Evolutionary conservation across 2,329 filamentous ascomycete species (phyloP).

Genomic region (Aureobasidium sp.): DNA sequence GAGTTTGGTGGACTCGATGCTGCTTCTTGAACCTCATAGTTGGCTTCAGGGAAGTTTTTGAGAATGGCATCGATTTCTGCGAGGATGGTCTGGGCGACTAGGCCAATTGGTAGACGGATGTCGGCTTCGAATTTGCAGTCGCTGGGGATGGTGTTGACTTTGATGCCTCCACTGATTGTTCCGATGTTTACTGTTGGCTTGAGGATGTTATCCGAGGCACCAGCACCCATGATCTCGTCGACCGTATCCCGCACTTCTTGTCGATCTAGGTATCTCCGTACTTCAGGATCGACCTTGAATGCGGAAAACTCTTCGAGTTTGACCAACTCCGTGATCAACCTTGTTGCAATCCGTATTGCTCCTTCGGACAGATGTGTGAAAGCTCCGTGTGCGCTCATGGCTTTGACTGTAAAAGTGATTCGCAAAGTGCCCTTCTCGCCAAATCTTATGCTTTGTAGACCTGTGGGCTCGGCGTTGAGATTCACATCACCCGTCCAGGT

Average conservation of each 20-base stretch:
- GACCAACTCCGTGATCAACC: conserved; percentile 25
- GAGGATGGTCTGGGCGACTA: conserved; percentile 24
- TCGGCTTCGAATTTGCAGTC: conserved; percentile 32
- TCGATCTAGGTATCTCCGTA: conserved; percentile 24
- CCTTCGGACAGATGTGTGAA: conserved; percentile 32
- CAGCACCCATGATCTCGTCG: conserved; percentile 30
- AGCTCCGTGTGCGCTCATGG: conserved; percentile 31
- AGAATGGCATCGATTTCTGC: conserved; percentile 23
- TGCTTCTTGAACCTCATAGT: conserved; percentile 25
- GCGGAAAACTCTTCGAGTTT: conserved; percentile 21
- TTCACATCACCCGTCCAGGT: conserved; percentile 32
- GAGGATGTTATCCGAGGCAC: conserved; percentile 26
- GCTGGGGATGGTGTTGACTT: conserved; percentile 36
- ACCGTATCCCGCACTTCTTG: conserved; percentile 25
- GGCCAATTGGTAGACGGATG: conserved; percentile 33
- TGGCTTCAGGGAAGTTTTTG: conserved; percentile 22
- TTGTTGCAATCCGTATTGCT: conserved; percentile 29
- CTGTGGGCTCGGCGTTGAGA: conserved; percentile 33
- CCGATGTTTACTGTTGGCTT: conserved; percentile 34
- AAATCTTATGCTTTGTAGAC: conserved; percentile 32
- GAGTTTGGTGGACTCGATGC: conserved; percentile 28
- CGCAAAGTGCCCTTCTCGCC: conserved; percentile 36
- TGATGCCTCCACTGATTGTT: conserved; percentile 32
- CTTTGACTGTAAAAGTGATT: conserved; percentile 29
- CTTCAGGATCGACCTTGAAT: conserved; percentile 20